Evolutionary conservation across 805 yeast genomes (phyloP), one percentile per base, ranked within the genome.

Genomic region (Wickerhamomyces subpelliculosus): DNA sequence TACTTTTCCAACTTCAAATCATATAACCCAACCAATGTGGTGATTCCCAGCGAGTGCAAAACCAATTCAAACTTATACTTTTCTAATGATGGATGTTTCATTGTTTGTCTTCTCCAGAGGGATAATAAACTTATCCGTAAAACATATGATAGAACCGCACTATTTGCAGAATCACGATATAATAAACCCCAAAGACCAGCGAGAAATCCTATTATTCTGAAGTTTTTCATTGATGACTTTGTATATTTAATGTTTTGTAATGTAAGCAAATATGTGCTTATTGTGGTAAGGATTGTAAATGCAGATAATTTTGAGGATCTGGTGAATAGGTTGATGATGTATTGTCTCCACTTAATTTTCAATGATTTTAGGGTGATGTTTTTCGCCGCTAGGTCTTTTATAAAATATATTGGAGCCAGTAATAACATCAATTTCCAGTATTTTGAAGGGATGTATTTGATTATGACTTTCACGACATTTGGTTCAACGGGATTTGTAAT

Each of bases 401-500:
- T 3, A 2, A 27, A 31, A 28, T 44, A 41, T 4, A 41, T 5
- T 2, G 56, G 52, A 0, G 44, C 5, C 2, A 44, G 28, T 6
- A 29, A 11, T 2, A 32, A 3, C 19, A 44, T 26, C 7, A 44
- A 6, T 4, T 20, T n/a, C 3, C 38, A 10, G 4, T 35, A 33
- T 41, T 48, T 49, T 26, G 27, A 34, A 20, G 52, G 48, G 7
- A 42, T 14, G 8, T 27, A 34, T 2, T n/a, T 27, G 8, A 28
- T 22, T 14, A 51, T 13, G 3, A 44, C 26, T 0, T 27, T 36
- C 7, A 29, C 2, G 2, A 46, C 5, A 26, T 37, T 38, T 27
- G 54, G 37, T 4, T 41, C 36, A 1, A 48, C 40, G 14, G 55
- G 54, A 31, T 41, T 43, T 38, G 48, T 20, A 18, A 39, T 4